A percentile compares a stretch with the other conserved stretches of the same genome.
phyloP scores from a whole-genome alignment of 2,329 filamentous ascomycete species.

The Talaromyces sp. region DNA sequence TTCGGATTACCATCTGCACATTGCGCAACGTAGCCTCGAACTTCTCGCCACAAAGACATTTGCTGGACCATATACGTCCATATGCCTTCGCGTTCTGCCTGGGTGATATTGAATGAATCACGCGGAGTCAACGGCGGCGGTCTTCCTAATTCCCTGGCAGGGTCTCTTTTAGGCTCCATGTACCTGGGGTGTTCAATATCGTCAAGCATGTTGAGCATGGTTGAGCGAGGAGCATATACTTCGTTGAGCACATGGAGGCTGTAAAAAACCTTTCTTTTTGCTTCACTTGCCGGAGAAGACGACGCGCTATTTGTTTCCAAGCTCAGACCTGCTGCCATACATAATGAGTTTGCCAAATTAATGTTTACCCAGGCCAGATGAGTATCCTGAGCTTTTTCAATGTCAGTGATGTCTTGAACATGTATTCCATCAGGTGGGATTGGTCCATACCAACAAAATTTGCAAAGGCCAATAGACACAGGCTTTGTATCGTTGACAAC shows the following conservation, averaged over 20 bases:
- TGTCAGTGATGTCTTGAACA: not conserved
- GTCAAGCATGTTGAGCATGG: slow-evolving; percentile 17
- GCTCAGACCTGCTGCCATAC: slow-evolving; percentile 6
- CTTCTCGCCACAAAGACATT: slow-evolving; percentile 14
- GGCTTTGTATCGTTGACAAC: slow-evolving; percentile 17
- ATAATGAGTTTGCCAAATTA: slow-evolving; percentile 8
- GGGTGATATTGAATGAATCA: slow-evolving; percentile 2
- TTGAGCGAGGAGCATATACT: slow-evolving; percentile 13
- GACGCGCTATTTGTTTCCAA: not conserved
- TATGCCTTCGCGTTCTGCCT: slow-evolving; percentile 10
- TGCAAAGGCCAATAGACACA: slow-evolving; percentile 17
- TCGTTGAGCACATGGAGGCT: slow-evolving; percentile 15
- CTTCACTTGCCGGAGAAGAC: not conserved
- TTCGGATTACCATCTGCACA: slow-evolving; percentile 12
- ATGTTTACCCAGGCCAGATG: slow-evolving; percentile 11
- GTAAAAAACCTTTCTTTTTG: slow-evolving; percentile 13
- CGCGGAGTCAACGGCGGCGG: slow-evolving; percentile 12
- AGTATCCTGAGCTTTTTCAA: slow-evolving; percentile 3
- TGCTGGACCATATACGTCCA: slow-evolving; percentile 18
- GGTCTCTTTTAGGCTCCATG: slow-evolving; percentile 12
- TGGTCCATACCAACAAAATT: slow-evolving; percentile 14
- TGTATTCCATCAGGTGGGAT: not conserved
- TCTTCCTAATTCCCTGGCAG: slow-evolving; percentile 4
- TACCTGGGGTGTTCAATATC: slow-evolving; percentile 17
- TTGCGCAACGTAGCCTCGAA: slow-evolving; percentile 13